Conservation (phyloP, 2,329 filamentous ascomycete species). For the Byssoonygena ceratinophila region DNA sequence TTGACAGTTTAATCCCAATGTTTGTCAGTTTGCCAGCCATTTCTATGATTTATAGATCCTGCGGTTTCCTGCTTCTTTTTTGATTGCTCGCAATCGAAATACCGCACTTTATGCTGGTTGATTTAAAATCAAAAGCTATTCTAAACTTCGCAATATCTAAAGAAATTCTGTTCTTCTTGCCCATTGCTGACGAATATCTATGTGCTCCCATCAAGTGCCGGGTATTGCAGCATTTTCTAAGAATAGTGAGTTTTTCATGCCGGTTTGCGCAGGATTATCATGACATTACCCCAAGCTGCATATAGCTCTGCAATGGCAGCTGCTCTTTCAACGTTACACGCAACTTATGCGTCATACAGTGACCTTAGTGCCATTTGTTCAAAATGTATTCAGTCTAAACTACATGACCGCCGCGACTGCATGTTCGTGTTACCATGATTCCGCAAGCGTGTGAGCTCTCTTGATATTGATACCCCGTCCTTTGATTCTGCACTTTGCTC, state of each 20-base stretch:
- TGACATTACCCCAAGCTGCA: neutral
- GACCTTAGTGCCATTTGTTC: neutral
- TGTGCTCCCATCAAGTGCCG: neutral
- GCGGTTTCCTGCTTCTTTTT: neutral
- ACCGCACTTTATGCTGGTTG: neutral
- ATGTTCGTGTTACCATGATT: neutral
- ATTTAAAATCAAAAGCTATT: neutral
- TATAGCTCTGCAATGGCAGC: neutral
- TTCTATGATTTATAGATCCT: neutral
- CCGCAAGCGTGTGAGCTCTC: neutral
- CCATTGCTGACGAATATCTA: neutral
- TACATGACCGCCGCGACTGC: neutral
- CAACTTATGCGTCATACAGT: no score
- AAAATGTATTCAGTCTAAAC: neutral
- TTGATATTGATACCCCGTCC: neutral
- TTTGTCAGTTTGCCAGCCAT: conserved; percentile 2
- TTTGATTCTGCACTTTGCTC: neutral
- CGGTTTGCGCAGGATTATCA: neutral
- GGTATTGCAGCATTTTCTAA: neutral
- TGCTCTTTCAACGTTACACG: neutral
- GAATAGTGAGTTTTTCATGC: neutral
- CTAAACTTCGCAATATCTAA: neutral
- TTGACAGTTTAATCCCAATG: neutral
- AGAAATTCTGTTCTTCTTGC: neutral
- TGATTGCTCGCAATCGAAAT: neutral